Evolutionary conservation across 257 asterid species (phyloP).

Genomic region (Plantago ovata): DNA sequence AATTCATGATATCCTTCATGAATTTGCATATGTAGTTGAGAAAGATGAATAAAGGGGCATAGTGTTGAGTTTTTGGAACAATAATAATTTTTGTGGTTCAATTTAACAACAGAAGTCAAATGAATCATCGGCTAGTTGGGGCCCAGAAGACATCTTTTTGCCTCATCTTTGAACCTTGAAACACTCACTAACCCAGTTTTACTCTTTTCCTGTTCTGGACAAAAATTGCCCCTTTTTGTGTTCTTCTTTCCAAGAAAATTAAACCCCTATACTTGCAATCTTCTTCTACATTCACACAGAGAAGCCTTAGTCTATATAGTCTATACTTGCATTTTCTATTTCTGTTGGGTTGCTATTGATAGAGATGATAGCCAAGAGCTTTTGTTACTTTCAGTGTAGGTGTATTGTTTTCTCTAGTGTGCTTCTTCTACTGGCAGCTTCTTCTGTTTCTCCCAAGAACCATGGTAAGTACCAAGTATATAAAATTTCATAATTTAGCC

Average conservation of each 20-base stretch:
- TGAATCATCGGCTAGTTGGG: slow-evolving; percentile 31
- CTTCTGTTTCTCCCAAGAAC: slow-evolving; percentile 40
- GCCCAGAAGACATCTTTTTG: slow-evolving; percentile 40
- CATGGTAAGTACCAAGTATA: slow-evolving; percentile 49
- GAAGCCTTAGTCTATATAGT: neutral
- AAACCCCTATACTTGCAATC: slow-evolving; percentile 8
- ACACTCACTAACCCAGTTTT: slow-evolving; percentile 25
- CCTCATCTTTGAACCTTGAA: slow-evolving; percentile 42
- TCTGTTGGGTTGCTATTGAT: slow-evolving; percentile 6
- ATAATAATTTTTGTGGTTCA: too few species aligned
- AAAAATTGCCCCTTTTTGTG: neutral
- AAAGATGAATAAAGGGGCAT: too few species aligned
- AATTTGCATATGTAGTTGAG: too few species aligned
- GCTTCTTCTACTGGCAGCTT: slow-evolving; percentile 33
- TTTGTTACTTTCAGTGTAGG: slow-evolving; percentile 19
- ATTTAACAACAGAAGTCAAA: slow-evolving; percentile 5
- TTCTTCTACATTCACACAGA: neutral
- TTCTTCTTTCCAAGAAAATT: slow-evolving; percentile 24
- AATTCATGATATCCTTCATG: too few species aligned
- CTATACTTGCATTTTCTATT: slow-evolving; percentile 16
- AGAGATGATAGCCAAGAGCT: slow-evolving; percentile 27
- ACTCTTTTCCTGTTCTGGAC: slow-evolving; percentile 13
- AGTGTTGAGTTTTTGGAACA: too few species aligned
- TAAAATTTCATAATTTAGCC: neutral
- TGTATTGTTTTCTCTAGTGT: slow-evolving; percentile 22